Conservation (phyloP, 2,329 filamentous ascomycete genomes). For the Fusarium sp. region DNA sequence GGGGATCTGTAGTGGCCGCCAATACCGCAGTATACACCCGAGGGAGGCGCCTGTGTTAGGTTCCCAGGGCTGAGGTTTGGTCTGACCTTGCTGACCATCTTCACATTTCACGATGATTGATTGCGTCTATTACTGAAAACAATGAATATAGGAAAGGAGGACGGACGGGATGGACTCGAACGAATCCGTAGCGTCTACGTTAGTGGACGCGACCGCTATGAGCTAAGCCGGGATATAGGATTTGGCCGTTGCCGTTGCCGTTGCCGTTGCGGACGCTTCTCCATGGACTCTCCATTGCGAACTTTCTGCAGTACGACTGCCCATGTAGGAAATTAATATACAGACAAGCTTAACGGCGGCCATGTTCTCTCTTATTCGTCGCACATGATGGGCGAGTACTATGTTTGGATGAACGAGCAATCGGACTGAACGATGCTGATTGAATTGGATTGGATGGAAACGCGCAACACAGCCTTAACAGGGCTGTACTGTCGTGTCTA, state of each 20-base stretch:
- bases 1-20: slow-evolving; percentile 33
- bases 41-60: slow-evolving; percentile 27
- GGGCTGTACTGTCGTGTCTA: slow-evolving; percentile 13
- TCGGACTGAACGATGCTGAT: background rate
- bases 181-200: slow-evolving; percentile 26
- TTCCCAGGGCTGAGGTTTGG: slow-evolving; percentile 36
- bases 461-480: slow-evolving; percentile 2
- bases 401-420: slow-evolving; percentile 1
- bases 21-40: slow-evolving; percentile 29
- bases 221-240: slow-evolving; percentile 4
- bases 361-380: background rate
- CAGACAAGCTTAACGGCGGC: background rate
- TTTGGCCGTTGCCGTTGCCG: slow-evolving; percentile 28
- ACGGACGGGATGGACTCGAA: background rate
- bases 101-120: slow-evolving; percentile 4
- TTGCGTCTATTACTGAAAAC: slow-evolving; percentile 12
- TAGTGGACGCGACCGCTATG: slow-evolving; percentile 15
- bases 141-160: background rate
- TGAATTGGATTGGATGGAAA: background rate
- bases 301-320: background rate
- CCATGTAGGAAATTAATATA: slow-evolving; percentile 2
- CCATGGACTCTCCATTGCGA: background rate
- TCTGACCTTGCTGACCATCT: background rate
- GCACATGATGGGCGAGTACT: background rate
- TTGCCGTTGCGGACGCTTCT: slow-evolving; percentile 1